Evolutionary conservation across 768 basidiomycete genomes (phyloP), one percentile per base, ranked within the genome.

Genomic region (Gautieria morchelliformis): DNA sequence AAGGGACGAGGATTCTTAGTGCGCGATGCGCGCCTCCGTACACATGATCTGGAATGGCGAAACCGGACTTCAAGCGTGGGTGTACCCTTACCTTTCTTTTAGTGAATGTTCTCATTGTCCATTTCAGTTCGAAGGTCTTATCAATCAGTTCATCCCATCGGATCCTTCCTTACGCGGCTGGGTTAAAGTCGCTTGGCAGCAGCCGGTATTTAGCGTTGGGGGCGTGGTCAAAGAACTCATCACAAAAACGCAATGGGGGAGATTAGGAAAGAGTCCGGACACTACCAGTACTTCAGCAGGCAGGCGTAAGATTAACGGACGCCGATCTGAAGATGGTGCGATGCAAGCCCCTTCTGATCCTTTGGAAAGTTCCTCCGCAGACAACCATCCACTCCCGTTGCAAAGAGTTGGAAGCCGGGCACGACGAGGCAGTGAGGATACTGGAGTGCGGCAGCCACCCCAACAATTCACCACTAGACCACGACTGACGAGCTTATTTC

Each of bases 1-100:
- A 88, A 88, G 65, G 84, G 86, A 60, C 87, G 87, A 54, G 92
- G 92, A 15, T 89, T 96, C 66, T 84, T 89, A 54, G 90, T 84
- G 60, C 82, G 80, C 19, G 85, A 89, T 61, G 87, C 86, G 10
- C 80, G 79, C 33, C 88, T 93, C 67, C 80, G 81, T 59, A 92
- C 90, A 5, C 83, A 89, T 35, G 81, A 83, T 52, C 74, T 95
- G 42, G 84, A 87, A 63, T 93, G 89, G 67, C 82, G 82, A 58
- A 89, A 90, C 62, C 84, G 87, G 64, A 89, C 87, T 3, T 85
- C 80, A 79, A 89, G 87, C 71, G 88, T 90, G 70, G 61, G 85
- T 75, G 3, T 37, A 14, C 35, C 35, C 40, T 53, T 8, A 44
- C 27, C 30, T 41, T 19, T 44, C 9, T 49, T 58, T 27, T 46